Percentiles rank a stretch among this genome's conserved stretches.
These are phyloP conservation scores for Cyberlindnera americana DNA, from an alignment of 805 yeast species.

Conservation along the genomic window DNA sequence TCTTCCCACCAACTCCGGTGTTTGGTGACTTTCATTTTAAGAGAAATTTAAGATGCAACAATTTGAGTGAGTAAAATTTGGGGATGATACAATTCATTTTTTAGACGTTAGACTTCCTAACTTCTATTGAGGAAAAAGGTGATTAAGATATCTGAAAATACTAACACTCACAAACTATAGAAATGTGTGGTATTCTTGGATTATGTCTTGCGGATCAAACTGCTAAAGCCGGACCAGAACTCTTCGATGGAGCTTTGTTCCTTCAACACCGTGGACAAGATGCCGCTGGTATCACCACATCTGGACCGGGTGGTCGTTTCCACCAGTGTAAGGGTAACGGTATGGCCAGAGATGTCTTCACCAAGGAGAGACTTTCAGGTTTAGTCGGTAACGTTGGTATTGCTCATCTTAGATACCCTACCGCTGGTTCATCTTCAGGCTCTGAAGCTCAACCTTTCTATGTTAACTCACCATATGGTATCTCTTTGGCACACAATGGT, in stretches of 20 bases:
- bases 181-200: slow-evolving; percentile 95
- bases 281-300: slow-evolving; percentile 98
- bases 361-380: slow-evolving; percentile 70
- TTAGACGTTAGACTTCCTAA: slow-evolving; percentile 34
- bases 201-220: slow-evolving; percentile 74
- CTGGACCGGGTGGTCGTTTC: slow-evolving; percentile 88
- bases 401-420: slow-evolving; percentile 92
- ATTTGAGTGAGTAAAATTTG: slow-evolving; percentile 6
- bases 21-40: no score
- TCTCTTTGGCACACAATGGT: slow-evolving; percentile 88
- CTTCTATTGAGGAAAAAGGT: slow-evolving; percentile 25
- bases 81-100: slow-evolving; percentile 24
- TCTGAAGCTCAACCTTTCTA: slow-evolving; percentile 98
- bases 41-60: slow-evolving; percentile 1
- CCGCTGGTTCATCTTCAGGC: slow-evolving; percentile 94
- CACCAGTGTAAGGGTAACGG: slow-evolving; percentile 99
- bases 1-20: no score
- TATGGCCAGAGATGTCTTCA: slow-evolving; percentile 97
- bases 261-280: slow-evolving; percentile 98
- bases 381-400: slow-evolving; percentile 93
- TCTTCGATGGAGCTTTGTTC: slow-evolving; percentile 88
- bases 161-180: slow-evolving; percentile 10
- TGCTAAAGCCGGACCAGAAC: slow-evolving; percentile 77
- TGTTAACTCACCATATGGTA: slow-evolving; percentile 95
- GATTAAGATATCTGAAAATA: slow-evolving; percentile 11